phyloP scores from a whole-genome alignment of 148 eudicot species.

The Salicornia ramosissima region DNA sequence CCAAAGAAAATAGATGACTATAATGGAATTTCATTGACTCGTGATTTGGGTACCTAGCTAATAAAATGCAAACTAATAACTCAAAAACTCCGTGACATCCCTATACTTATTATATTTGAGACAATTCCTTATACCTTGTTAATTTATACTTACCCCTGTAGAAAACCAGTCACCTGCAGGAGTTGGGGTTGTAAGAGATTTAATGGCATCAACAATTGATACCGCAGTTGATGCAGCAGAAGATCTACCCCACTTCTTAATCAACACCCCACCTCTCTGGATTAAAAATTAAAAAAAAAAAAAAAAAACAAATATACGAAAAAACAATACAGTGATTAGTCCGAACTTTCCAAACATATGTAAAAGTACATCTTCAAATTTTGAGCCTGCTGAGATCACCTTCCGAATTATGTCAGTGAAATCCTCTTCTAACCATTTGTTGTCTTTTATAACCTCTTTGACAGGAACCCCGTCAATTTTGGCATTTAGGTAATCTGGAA shows the following conservation, averaged over 20 bases:
- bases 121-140: too few species aligned
- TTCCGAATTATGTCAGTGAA: slow-evolving; percentile 80
- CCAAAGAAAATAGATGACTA: too few species aligned
- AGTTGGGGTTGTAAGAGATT: slow-evolving; percentile 84
- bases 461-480: slow-evolving; percentile 82
- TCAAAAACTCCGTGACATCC: too few species aligned
- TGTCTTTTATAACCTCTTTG: slow-evolving; percentile 76
- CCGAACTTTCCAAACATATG: background rate
- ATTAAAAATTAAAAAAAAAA: slow-evolving; percentile 24
- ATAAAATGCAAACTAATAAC: too few species aligned
- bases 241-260: slow-evolving; percentile 98
- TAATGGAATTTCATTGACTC: too few species aligned
- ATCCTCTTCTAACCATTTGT: slow-evolving; percentile 89
- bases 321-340: background rate
- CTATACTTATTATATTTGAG: too few species aligned
- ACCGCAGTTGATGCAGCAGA: slow-evolving; percentile 98
- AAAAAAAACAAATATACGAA: background rate
- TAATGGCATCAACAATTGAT: slow-evolving; percentile 86
- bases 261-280: slow-evolving; percentile 93
- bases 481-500: slow-evolving; percentile 89
- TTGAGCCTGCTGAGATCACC: slow-evolving; percentile 41
- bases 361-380: background rate
- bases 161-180: slow-evolving; percentile 99
- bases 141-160: slow-evolving; percentile 68
- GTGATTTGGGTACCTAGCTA: too few species aligned